Evolutionary conservation across 1,284 basidiomycete genomes (phyloP).

Genomic region (Sphagnurus paluster): DNA sequence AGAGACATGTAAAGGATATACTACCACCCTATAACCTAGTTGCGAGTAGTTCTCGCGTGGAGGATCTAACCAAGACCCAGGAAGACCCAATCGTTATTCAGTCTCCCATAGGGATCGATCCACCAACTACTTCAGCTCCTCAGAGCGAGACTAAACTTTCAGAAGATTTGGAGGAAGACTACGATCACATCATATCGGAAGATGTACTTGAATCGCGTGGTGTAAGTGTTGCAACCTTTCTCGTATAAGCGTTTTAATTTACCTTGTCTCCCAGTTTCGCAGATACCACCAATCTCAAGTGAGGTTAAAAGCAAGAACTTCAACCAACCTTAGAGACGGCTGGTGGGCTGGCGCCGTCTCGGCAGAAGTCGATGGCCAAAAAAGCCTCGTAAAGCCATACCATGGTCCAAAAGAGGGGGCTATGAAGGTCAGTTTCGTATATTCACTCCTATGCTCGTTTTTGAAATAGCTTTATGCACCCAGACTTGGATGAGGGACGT

Average conservation of each 20-base stretch:
- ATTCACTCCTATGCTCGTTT: neutral
- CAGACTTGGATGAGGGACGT: constrained; percentile 53
- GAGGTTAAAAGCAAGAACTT: constrained; percentile 33
- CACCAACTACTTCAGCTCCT: neutral
- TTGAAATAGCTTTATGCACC: neutral
- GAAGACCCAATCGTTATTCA: neutral
- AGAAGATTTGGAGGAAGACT: constrained; percentile 4
- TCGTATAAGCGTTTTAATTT: neutral
- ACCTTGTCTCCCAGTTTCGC: constrained; percentile 36
- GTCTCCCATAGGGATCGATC: constrained; percentile 8
- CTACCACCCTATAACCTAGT: constrained; percentile 7
- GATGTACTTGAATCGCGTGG: constrained; percentile 28
- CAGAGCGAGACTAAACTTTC: neutral
- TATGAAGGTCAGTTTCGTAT: constrained; percentile 30
- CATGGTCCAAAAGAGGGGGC: constrained; percentile 34
- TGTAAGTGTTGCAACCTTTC: constrained; percentile 4
- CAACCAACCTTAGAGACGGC: constrained; percentile 35
- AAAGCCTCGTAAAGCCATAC: constrained; percentile 45
- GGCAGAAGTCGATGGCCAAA: constrained; percentile 39
- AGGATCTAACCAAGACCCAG: neutral
- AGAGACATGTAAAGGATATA: neutral
- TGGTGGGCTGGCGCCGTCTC: constrained; percentile 49
- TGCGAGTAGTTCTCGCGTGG: neutral
- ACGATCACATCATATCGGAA: constrained; percentile 17
- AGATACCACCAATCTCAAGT: constrained; percentile 53